phyloP scores from a whole-genome alignment of 495 filamentous ascomycete genomes.

The Xanthoparmelia taractica region DNA sequence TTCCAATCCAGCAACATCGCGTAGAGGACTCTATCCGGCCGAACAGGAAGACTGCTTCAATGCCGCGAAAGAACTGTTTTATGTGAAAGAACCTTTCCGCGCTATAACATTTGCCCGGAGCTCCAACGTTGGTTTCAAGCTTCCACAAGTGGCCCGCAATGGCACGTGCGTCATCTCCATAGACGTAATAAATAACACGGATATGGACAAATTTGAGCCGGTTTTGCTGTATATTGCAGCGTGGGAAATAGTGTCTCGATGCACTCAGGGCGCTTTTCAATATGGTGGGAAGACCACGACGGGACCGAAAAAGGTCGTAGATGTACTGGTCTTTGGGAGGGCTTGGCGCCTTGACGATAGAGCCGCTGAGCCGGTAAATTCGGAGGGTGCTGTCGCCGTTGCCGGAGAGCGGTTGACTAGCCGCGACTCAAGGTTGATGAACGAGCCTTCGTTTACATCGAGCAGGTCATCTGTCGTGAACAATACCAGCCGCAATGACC shows the following conservation, averaged over 20 bases:
- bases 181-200: background rate
- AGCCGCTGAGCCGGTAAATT: background rate
- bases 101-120: background rate
- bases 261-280: background rate
- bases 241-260: background rate
- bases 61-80: background rate
- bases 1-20: background rate
- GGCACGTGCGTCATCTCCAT: conserved; percentile 6
- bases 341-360: background rate
- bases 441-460: background rate
- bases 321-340: conserved; percentile 3
- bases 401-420: background rate
- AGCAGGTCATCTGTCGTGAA: background rate
- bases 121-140: background rate
- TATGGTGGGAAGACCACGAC: background rate
- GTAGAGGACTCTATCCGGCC: background rate
- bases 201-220: conserved; percentile 1
- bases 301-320: conserved; percentile 6
- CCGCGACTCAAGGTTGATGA: background rate
- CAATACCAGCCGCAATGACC: background rate
- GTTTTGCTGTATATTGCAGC: conserved; percentile 1
- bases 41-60: background rate
- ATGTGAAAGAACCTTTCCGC: background rate
- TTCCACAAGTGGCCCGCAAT: background rate
- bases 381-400: background rate